These are phyloP conservation scores for Xerocomellus intermedius DNA, from an alignment of 768 basidiomycete genomes.

Conservation along the genomic window DNA sequence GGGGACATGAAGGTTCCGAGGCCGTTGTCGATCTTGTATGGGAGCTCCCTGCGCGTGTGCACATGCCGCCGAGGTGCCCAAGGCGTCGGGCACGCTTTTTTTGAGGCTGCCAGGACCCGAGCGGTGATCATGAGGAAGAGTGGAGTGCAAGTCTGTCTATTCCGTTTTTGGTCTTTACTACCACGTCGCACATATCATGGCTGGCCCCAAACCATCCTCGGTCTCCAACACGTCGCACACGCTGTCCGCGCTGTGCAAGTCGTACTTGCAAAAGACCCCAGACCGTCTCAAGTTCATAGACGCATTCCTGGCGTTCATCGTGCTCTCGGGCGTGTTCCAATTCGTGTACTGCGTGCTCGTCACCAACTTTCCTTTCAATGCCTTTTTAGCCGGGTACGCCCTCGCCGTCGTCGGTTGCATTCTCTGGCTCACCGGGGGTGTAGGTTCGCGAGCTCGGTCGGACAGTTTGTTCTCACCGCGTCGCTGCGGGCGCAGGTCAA, in stretches of 20 bases:
- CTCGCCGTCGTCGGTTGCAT: neutral
- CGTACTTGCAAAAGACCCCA: conserved; percentile 76
- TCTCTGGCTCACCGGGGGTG: conserved; percentile 1
- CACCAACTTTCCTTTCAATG: conserved; percentile 95
- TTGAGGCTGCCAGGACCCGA: conserved; percentile 19
- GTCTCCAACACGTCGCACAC: conserved; percentile 27
- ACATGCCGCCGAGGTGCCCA: conserved; percentile 35
- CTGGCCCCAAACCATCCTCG: conserved; percentile 33
- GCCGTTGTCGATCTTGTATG: conserved; percentile 68
- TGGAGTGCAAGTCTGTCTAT: neutral
- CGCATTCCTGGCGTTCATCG: conserved; percentile 86
- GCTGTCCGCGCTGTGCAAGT: conserved; percentile 62
- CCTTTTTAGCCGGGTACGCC: conserved; percentile 91
- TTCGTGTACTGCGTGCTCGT: conserved; percentile 91
- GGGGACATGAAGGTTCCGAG: conserved; percentile 79
- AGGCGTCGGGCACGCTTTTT: neutral
- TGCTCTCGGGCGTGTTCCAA: conserved; percentile 86
- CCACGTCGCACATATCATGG: conserved; percentile 34
- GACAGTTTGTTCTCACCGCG: conserved; percentile 95
- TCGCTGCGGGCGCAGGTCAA: conserved; percentile 92
- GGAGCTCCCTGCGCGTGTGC: conserved; percentile 54
- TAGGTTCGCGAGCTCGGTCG: conserved; percentile 91
- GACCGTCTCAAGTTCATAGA: conserved; percentile 92
- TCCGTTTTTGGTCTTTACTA: conserved; percentile 12
- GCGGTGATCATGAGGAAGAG: conserved; percentile 22